Percentiles rank a stretch among this genome's conserved stretches.
Conservation (phyloP, 2,329 filamentous ascomycete genomes). For the Trichophyton equinum region DNA sequence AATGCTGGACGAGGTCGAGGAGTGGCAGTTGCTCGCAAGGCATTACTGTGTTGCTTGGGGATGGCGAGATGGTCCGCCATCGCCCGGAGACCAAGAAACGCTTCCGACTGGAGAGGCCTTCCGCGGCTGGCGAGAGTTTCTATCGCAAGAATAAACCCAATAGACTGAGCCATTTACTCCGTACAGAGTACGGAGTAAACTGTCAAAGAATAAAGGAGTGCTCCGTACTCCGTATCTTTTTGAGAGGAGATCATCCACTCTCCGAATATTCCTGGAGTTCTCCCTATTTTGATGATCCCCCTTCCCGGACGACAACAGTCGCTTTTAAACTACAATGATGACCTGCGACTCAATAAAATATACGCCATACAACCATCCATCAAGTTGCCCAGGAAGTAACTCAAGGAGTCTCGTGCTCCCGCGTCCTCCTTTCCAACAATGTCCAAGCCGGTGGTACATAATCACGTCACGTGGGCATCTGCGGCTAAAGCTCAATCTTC, state of each 20-base stretch:
- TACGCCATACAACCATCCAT: not conserved
- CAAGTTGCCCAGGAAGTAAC: not conserved
- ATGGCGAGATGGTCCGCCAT: conserved; percentile 45
- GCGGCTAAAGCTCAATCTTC: not conserved
- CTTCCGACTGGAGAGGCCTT: conserved; percentile 20
- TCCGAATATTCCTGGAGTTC: not conserved
- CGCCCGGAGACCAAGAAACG: conserved; percentile 22
- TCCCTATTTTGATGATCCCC: too few species aligned
- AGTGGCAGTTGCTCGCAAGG: conserved; percentile 73
- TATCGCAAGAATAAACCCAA: conserved; percentile 17
- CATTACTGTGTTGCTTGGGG: conserved; percentile 92
- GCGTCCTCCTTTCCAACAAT: not conserved
- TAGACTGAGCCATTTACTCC: not conserved
- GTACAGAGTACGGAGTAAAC: too few species aligned
- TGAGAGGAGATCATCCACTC: not conserved
- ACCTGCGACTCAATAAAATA: too few species aligned
- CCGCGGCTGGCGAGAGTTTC: conserved; percentile 25
- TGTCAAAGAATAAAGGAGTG: not conserved
- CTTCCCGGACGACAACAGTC: too few species aligned
- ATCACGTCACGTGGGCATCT: not conserved
- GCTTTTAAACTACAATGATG: too few species aligned
- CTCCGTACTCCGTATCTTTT: not conserved
- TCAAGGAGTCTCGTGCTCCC: not conserved
- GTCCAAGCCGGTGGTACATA: too few species aligned
- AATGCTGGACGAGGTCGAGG: conserved; percentile 88